Conservation (phyloP, 495 filamentous ascomycete species). For the Trichocladium uniseriatum region DNA sequence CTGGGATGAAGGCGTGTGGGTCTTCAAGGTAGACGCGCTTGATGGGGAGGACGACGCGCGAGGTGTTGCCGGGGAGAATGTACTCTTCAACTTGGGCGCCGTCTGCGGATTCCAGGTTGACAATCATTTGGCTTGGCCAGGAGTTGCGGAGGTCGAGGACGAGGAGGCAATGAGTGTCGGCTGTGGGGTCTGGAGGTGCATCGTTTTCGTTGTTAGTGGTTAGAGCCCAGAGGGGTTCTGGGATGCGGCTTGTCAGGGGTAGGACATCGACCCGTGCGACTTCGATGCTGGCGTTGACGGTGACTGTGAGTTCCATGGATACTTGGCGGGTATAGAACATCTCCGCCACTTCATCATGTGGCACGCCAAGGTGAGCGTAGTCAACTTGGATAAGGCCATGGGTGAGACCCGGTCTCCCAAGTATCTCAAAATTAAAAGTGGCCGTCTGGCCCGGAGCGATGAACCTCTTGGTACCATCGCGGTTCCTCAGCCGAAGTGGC, state of each 20-base stretch:
- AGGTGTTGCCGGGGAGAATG: constrained; percentile 68
- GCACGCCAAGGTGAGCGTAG: constrained; percentile 62
- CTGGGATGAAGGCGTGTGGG: constrained; percentile 68
- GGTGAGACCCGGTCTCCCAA: constrained; percentile 79
- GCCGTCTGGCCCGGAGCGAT: constrained; percentile 62
- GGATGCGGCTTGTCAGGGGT: constrained; percentile 50
- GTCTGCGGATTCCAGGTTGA: constrained; percentile 40
- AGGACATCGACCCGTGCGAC: constrained; percentile 69
- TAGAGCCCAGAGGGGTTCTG: constrained; percentile 38
- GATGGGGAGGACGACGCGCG: constrained; percentile 66
- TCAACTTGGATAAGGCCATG: constrained; percentile 73
- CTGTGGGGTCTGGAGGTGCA: constrained; percentile 19
- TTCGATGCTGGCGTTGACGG: constrained; percentile 84
- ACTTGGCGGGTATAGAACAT: constrained; percentile 79
- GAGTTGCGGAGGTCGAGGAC: constrained; percentile 79
- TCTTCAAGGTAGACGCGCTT: constrained; percentile 67
- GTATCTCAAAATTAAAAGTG: constrained; percentile 72
- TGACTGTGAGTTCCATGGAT: constrained; percentile 71
- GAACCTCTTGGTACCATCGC: constrained; percentile 41
- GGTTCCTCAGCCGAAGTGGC: constrained; percentile 55
- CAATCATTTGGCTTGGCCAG: constrained; percentile 68
- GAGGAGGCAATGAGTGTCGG: constrained; percentile 65
- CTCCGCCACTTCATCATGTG: constrained; percentile 53
- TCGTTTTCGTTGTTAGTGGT: constrained; percentile 14
- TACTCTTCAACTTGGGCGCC: constrained; percentile 40